phyloP scores from a whole-genome alignment of 768 basidiomycete genomes.

The Tephrocybe sp. region DNA sequence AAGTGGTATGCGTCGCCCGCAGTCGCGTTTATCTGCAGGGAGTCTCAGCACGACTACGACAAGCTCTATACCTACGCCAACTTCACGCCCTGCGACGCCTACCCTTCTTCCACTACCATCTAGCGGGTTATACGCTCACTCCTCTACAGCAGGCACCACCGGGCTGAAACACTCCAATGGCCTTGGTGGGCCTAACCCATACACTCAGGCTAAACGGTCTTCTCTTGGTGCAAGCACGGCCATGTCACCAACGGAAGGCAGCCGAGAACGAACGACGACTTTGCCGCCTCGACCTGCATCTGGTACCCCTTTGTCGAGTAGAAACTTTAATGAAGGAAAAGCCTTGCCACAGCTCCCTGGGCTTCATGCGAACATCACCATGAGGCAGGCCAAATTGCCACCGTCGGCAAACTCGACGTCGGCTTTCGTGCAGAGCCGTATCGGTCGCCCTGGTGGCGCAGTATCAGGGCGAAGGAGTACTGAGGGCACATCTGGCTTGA shows the following conservation, averaged over 20 bases:
- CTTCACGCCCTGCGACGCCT: slow-evolving; percentile 73
- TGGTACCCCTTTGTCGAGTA: slow-evolving; percentile 29
- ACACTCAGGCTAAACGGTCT: slow-evolving; percentile 53
- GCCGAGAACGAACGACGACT: slow-evolving; percentile 34
- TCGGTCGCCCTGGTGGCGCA: slow-evolving; percentile 40
- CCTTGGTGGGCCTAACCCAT: slow-evolving; percentile 40
- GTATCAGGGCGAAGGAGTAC: slow-evolving; percentile 29
- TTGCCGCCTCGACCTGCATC: slow-evolving; percentile 32
- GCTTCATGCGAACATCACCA: slow-evolving; percentile 44
- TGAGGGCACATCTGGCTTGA: slow-evolving; percentile 19
- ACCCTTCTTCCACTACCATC: slow-evolving; percentile 76
- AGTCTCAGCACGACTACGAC: slow-evolving; percentile 49
- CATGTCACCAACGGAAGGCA: slow-evolving; percentile 27
- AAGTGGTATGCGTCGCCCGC: slow-evolving; percentile 59
- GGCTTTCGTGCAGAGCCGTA: slow-evolving; percentile 48
- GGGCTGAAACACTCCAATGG: slow-evolving; percentile 64
- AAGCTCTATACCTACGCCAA: slow-evolving; percentile 64
- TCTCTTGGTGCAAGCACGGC: slow-evolving; percentile 55
- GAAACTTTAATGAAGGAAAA: slow-evolving; percentile 34
- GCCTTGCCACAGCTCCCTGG: slow-evolving; percentile 42
- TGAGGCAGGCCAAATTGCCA: slow-evolving; percentile 44
- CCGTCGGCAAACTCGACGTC: slow-evolving; percentile 31
- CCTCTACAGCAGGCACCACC: slow-evolving; percentile 35
- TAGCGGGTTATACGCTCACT: slow-evolving; percentile 44
- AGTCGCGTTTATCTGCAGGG: slow-evolving; percentile 71